A percentile compares a stretch with the other conserved stretches of the same genome.
Conservation (phyloP, 306 rosid species). For the Medicago arabica region DNA sequence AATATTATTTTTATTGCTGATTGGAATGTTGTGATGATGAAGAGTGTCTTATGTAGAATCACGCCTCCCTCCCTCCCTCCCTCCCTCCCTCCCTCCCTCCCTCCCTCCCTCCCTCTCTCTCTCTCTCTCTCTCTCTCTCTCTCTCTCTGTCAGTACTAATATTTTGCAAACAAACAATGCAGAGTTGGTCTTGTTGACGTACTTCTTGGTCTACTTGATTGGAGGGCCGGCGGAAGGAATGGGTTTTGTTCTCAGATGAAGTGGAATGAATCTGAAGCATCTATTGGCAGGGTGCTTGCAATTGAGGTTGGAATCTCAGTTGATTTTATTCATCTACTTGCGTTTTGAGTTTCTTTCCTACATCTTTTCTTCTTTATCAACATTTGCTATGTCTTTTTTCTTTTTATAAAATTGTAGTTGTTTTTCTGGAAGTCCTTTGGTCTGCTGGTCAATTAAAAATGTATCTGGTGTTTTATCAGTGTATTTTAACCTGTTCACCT, state of each 20-base stretch:
- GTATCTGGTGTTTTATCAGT: background rate
- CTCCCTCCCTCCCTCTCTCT: too few species aligned
- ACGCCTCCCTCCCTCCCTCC: too few species aligned
- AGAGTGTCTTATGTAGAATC: background rate
- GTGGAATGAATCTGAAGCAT: slow-evolving; percentile 99
- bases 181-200: slow-evolving; percentile 99
- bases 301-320: slow-evolving; percentile 76
- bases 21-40: slow-evolving; percentile 15
- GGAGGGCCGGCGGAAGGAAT: slow-evolving; percentile 99
- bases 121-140: background rate
- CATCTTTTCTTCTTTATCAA: slow-evolving; percentile 28
- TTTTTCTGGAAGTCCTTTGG: slow-evolving; percentile 20
- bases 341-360: background rate
- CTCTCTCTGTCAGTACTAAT: slow-evolving; percentile 31
- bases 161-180: slow-evolving; percentile 50
- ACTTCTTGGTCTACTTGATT: slow-evolving; percentile 99
- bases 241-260: slow-evolving; percentile 97
- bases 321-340: slow-evolving; percentile 32
- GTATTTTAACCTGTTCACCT: slow-evolving; percentile 16
- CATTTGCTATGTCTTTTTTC: slow-evolving; percentile 10
- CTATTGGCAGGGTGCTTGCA: slow-evolving; percentile 97
- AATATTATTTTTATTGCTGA: background rate
- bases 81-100: too few species aligned
- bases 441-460: slow-evolving; percentile 1
- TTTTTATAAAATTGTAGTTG: background rate